A percentile compares a stretch with the other conserved stretches of the same genome.
These are phyloP conservation scores for Pichia sp. DNA, from an alignment of 1,139 yeast genomes.

Conservation along the genomic window DNA sequence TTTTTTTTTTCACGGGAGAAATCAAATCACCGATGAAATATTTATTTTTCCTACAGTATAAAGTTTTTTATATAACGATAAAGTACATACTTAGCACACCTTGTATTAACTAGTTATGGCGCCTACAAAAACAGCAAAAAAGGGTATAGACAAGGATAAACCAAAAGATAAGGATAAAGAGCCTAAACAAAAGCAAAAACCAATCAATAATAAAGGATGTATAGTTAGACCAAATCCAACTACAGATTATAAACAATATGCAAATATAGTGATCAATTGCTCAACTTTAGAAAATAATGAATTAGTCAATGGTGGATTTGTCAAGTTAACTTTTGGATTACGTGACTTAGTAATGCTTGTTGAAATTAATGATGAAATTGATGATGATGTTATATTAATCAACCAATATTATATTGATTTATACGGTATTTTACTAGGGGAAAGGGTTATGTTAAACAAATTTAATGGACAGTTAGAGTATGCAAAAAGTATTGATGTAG, in stretches of 20 bases:
- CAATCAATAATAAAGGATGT: constrained; percentile 36
- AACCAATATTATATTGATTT: constrained; percentile 44
- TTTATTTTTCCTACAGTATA: too few relatives aligned
- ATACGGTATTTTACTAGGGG: constrained; percentile 65
- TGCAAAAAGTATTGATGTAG: constrained; percentile 18
- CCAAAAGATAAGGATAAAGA: constrained; percentile 10
- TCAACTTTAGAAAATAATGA: constrained; percentile 50
- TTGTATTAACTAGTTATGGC: background rate
- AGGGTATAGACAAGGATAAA: background rate
- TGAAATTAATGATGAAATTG: constrained; percentile 38
- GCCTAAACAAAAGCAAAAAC: constrained; percentile 36
- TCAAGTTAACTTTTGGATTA: constrained; percentile 39
- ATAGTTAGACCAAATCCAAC: constrained; percentile 50
- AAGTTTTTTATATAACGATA: background rate
- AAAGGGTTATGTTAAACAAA: constrained; percentile 50
- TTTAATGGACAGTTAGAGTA: constrained; percentile 41
- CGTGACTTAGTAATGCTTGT: constrained; percentile 46
- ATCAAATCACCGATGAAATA: background rate
- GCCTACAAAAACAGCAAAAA: background rate
- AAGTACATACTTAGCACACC: background rate
- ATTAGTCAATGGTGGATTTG: constrained; percentile 47
- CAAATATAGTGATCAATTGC: constrained; percentile 37
- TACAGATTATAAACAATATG: constrained; percentile 34
- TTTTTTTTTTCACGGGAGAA: background rate
- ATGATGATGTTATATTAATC: constrained; percentile 49